Evolutionary conservation across 2,329 filamentous ascomycete species (phyloP), one percentile per base, ranked within the genome.

Genomic region (Trichoderma guizhouense): DNA sequence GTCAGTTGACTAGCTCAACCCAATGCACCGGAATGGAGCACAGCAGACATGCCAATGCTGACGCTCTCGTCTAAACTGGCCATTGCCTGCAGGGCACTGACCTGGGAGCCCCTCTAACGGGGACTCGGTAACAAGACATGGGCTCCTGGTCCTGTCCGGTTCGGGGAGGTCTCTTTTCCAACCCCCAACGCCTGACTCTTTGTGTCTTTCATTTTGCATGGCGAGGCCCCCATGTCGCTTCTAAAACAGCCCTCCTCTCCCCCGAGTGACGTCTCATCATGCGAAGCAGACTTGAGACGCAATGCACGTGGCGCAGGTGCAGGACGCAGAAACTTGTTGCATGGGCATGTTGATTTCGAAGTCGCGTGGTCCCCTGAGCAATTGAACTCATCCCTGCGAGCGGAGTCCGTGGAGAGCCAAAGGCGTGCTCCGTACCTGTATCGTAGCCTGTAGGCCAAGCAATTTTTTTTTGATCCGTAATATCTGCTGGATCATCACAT

Each of bases 241-340:
- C 21, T 43, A 24, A 69, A 61, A 69, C 66, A 47, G 34, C 34
- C 53, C 26, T 43, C 36, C 32, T 68, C 24, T 47, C 24, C 55
- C 34, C 53, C 36, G 53, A 60, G 65, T 43, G 55, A n/a, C 26
- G 26, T 60, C 66, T 60, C 66, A 60, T 61, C 53, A 69, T 69
- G 66, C 55, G 66, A 69, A 69, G 66, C 66, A 69, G 36, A 61
- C 66, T 18, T 69, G 66, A 47, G 55, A 69, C 66, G n/a, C 55
- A 24, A 60, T 60, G 66, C 66, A 61, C 34, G 66, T 69, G 66
- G 55, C 53, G 65, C 28, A 47, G 51, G 28, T 26, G 39, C 53
- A 21, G 53, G 43, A 36, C 53, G 39, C 53, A 21, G 36, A 58
- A 36, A 43, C 28, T 34, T 60, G 55, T 32, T 58, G 36, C 51